These are phyloP conservation scores for Fusarium burgessii DNA, from an alignment of 2,329 filamentous ascomycete species.

Conservation along the genomic window DNA sequence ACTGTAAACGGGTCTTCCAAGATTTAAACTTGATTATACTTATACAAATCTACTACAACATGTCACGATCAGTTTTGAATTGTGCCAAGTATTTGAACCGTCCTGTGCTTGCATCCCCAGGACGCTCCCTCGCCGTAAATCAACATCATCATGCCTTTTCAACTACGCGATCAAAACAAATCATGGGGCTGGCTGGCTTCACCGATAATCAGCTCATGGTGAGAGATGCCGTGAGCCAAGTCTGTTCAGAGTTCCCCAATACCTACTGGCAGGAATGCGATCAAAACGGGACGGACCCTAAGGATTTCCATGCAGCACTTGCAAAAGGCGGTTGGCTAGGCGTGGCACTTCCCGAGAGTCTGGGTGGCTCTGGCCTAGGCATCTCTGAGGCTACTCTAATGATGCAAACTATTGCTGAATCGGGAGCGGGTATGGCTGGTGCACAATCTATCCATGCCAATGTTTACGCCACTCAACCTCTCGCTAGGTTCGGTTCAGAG, in stretches of 20 bases:
- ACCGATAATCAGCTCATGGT: slow-evolving; percentile 79
- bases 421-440: slow-evolving; percentile 82
- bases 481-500: slow-evolving; percentile 77
- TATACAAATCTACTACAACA: too few species aligned
- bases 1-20: too few species aligned
- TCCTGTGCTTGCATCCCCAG: too few species aligned
- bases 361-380: slow-evolving; percentile 80
- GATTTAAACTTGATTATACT: too few species aligned
- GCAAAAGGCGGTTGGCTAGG: slow-evolving; percentile 84
- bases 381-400: slow-evolving; percentile 89
- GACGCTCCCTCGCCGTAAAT: too few species aligned
- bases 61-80: too few species aligned
- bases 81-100: too few species aligned
- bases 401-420: slow-evolving; percentile 85
- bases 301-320: slow-evolving; percentile 79
- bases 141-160: slow-evolving; percentile 50
- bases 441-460: slow-evolving; percentile 73
- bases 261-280: slow-evolving; percentile 83
- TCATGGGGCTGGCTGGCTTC: slow-evolving; percentile 82
- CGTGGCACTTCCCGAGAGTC: slow-evolving; percentile 79
- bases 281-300: slow-evolving; percentile 75
- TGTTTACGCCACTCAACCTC: slow-evolving; percentile 80
- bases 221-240: slow-evolving; percentile 75
- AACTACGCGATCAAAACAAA: slow-evolving; percentile 47
- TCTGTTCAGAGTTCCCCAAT: slow-evolving; percentile 78